Evolutionary conservation across 2,329 filamentous ascomycete species (phyloP), one percentile per base, ranked within the genome.

Genomic region (Claviceps spartinae): DNA sequence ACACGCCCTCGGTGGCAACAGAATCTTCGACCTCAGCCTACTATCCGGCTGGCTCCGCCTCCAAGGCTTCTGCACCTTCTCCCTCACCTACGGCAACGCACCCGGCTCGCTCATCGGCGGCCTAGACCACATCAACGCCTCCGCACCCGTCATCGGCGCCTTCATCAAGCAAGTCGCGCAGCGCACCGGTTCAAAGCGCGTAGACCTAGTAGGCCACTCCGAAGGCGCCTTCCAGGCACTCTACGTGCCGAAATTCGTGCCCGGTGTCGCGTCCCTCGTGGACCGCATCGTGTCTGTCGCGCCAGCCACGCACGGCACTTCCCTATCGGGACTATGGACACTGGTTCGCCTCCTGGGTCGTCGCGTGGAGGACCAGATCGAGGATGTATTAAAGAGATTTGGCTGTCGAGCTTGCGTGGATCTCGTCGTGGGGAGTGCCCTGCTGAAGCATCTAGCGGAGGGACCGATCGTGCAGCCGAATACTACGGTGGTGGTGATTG

Each of bases 191-290:
- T 53, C 58, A n/a, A 18, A 13, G n/a, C 57, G 57, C 51, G 48
- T 60, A 16, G 59, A 60, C 46, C 36, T 60, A 6, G 53, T 59
- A 37, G 58, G 59, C 20, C 59, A 60, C 49, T 58, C 56, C 22
- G 59, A 60, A 47, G 59, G 59, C 26, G 59, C 42, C 24, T 56
- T 60, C 42, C 57, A 57, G 48, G n/a, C 54, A 13, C 50, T 60
- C 16, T 60, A 59, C 52, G 53, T 49, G 18, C 46, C 59, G 44
- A 59, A 58, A 45, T 55, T 59, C 47, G 22, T 40, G 2, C 8
- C 38, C 42, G 54, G 53, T 30, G 47, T 58, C 16, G 36, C 54
- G 1, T 36, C 41, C 13, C 41, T 55, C 38, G 51, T 59, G 22
- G 56, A 58, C 20, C 43, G 50, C n/a, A 52, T 59, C 36, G 53